Conservation (phyloP, 306 rosid genomes). For the Malus domestica region DNA sequence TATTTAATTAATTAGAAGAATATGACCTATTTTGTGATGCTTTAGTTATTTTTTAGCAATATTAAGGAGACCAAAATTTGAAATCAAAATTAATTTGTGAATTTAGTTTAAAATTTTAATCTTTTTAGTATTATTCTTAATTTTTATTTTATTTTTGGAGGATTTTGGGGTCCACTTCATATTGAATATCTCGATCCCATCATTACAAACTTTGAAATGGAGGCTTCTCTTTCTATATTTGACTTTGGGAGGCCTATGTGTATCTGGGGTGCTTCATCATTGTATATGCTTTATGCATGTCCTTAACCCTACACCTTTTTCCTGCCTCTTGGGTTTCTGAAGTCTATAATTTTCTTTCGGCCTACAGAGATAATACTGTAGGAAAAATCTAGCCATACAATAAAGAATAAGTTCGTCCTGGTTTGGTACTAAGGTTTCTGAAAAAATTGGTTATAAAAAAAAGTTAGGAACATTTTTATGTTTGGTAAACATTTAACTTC, state of each 20-base stretch:
- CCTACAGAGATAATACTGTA: not conserved
- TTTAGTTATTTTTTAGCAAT: too few relatives aligned
- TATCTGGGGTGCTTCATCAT: constrained; percentile 22
- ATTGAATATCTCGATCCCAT: constrained; percentile 29
- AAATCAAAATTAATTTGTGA: too few relatives aligned
- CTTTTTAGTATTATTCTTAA: too few relatives aligned
- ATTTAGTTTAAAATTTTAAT: too few relatives aligned
- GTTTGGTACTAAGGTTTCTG: too few relatives aligned
- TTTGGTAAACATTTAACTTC: too few relatives aligned
- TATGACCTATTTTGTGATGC: not conserved
- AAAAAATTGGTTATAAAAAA: too few relatives aligned
- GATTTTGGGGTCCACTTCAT: constrained; percentile 15
- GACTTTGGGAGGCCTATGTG: constrained; percentile 31
- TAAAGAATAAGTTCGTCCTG: not conserved
- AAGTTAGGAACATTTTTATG: too few relatives aligned
- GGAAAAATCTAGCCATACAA: not conserved
- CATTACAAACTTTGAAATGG: constrained; percentile 35
- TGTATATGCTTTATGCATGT: constrained; percentile 9
- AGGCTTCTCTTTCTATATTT: constrained; percentile 44
- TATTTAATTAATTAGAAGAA: not conserved
- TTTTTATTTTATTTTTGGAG: too few relatives aligned
- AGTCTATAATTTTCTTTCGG: not conserved
- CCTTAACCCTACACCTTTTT: constrained; percentile 21
- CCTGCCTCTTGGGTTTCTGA: not conserved
- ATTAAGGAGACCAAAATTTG: accelerated